Conservation (phyloP, 2,329 filamentous ascomycete genomes). For the Anthostomella pinea region DNA sequence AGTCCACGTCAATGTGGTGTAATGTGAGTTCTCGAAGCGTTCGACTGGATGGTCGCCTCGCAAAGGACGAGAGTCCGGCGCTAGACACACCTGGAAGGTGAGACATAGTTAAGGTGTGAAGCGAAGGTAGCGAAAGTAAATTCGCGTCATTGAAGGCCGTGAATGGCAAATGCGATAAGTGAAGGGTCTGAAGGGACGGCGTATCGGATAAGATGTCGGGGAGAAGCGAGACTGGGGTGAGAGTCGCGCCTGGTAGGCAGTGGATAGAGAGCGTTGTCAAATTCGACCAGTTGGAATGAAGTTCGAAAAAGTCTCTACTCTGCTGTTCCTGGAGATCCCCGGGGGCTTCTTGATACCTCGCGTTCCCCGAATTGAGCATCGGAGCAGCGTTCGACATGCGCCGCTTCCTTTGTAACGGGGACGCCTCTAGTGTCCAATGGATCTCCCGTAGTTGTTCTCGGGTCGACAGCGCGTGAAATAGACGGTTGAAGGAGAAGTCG, state of each 20-base stretch:
- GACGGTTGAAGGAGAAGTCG: conserved; percentile 53
- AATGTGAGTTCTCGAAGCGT: conserved; percentile 50
- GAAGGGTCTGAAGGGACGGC: conserved; percentile 55
- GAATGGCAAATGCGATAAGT: conserved; percentile 55
- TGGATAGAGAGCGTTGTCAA: conserved; percentile 57
- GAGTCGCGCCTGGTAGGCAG: conserved; percentile 53
- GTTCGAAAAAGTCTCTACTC: conserved; percentile 44
- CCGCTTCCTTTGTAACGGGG: conserved; percentile 35
- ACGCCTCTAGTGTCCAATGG: conserved; percentile 54
- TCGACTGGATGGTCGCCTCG: conserved; percentile 45
- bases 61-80: conserved; percentile 54
- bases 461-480: conserved; percentile 59
- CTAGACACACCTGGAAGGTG: conserved; percentile 56
- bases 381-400: conserved; percentile 27
- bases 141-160: conserved; percentile 56
- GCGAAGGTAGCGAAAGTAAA: conserved; percentile 52
- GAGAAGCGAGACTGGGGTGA: conserved; percentile 52
- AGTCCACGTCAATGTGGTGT: conserved; percentile 54
- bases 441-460: conserved; percentile 54
- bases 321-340: conserved; percentile 41
- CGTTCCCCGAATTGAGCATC: conserved; percentile 22
- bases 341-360: conserved; percentile 29
- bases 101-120: conserved; percentile 54
- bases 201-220: conserved; percentile 48
- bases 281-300: conserved; percentile 54